Percentiles rank a stretch among this genome's conserved stretches.
Conservation (phyloP, 75 land plant genomes). For the Larix kaempferi region DNA sequence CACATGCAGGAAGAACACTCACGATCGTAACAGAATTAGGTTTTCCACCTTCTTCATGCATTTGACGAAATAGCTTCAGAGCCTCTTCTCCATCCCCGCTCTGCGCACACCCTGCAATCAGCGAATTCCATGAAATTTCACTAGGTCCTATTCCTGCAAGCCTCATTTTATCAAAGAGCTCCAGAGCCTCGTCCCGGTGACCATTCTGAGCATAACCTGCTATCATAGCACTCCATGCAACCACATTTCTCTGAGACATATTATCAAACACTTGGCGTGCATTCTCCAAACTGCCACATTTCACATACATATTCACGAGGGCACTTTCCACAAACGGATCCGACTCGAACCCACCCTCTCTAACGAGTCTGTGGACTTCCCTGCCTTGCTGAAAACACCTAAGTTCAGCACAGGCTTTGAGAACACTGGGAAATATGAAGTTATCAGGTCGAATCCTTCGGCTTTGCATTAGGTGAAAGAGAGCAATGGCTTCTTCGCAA, state of each 20-base stretch:
- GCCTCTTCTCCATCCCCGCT: conserved; percentile 22
- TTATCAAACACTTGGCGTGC: conserved; percentile 50
- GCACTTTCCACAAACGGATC: conserved; percentile 46
- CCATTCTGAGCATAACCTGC: conserved; percentile 25
- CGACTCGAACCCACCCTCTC: conserved; percentile 15
- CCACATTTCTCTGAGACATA: conserved; percentile 32
- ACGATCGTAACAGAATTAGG: conserved; percentile 23
- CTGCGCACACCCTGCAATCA: conserved; percentile 25
- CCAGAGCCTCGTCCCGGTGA: conserved; percentile 13
- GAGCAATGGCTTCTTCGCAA: conserved; percentile 31
- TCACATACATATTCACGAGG: conserved; percentile 56
- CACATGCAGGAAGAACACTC: conserved; percentile 23
- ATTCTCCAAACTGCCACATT: conserved; percentile 23
- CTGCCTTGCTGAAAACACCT: conserved; percentile 17
- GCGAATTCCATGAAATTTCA: conserved; percentile 24
- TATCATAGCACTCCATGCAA: conserved; percentile 58
- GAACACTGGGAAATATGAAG: conserved; percentile 37
- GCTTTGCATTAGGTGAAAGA: conserved; percentile 31
- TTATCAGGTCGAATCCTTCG: conserved; percentile 23
- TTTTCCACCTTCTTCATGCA: conserved; percentile 14
- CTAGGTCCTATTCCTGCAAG: conserved; percentile 16
- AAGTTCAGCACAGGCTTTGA: conserved; percentile 40
- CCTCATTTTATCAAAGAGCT: conserved; percentile 37
- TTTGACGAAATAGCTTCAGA: conserved; percentile 13
- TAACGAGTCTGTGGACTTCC: conserved; percentile 29